Percentiles rank a stretch among this genome's conserved stretches.
Conservation (phyloP, 176 grass and related monocot species). For the Raddia guianensis region DNA sequence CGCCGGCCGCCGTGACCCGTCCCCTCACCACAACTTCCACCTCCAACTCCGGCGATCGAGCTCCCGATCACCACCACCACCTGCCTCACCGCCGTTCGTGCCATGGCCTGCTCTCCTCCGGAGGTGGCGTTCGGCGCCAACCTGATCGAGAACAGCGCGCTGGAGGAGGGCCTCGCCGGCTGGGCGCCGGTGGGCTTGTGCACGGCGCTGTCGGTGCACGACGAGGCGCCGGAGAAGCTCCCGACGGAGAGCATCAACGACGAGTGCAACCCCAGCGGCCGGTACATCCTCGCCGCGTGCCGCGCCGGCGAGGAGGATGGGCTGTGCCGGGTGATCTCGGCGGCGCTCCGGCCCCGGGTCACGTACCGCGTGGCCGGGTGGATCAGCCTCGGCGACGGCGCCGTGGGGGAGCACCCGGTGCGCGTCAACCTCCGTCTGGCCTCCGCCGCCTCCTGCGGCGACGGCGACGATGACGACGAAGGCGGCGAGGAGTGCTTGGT, state of each 20-base stretch:
- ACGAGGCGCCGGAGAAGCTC: constrained; percentile 43
- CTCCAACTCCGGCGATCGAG: neutral
- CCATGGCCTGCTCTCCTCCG: constrained; percentile 30
- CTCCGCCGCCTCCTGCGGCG: neutral
- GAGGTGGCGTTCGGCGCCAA: constrained; percentile 51
- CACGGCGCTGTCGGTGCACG: constrained; percentile 43
- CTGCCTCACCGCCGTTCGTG: neutral
- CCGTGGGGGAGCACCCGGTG: constrained; percentile 16
- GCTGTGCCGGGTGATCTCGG: constrained; percentile 41
- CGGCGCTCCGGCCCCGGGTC: constrained; percentile 31
- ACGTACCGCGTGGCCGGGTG: constrained; percentile 68
- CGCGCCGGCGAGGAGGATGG: constrained; percentile 55
- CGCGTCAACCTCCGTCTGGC: constrained; percentile 35
- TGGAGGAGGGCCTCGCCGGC: constrained; percentile 46
- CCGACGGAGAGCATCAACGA: constrained; percentile 58
- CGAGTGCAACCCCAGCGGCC: constrained; percentile 44
- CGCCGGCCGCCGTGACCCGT: constrained; percentile 5
- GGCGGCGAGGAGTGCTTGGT: constrained; percentile 36
- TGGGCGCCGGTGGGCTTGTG: constrained; percentile 55
- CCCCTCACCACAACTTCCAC: constrained; percentile 13
- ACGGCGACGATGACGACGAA: neutral
- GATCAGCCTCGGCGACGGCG: constrained; percentile 44
- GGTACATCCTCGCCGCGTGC: constrained; percentile 50
- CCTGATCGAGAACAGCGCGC: constrained; percentile 58
- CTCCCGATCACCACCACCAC: neutral